These are phyloP conservation scores for Arthrobotrys pseudoclavata DNA, from an alignment of 2,329 filamentous ascomycete species.

Conservation along the genomic window DNA sequence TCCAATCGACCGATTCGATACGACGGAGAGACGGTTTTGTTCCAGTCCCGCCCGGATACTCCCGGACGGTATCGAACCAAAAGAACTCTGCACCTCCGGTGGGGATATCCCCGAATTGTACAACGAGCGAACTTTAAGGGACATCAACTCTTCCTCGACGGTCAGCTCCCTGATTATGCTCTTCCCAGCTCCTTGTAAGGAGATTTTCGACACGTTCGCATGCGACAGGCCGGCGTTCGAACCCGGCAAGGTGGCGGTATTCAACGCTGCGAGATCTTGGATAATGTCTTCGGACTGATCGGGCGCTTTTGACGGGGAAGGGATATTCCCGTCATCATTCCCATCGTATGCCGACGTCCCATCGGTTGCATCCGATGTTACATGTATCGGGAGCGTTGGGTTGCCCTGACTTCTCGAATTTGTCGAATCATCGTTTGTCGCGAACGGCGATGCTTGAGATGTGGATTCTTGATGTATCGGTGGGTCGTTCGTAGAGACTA, in stretches of 20 bases:
- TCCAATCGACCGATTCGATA: slow-evolving; percentile 54
- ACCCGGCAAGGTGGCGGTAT: slow-evolving; percentile 3
- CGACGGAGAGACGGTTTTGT: slow-evolving; percentile 54
- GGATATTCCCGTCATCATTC: not conserved
- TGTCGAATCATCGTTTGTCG: slow-evolving; percentile 8
- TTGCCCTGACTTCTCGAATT: not conserved
- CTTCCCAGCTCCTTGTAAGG: slow-evolving; percentile 45
- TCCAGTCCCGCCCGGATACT: slow-evolving; percentile 60
- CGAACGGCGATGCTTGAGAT: not conserved
- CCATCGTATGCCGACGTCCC: not conserved
- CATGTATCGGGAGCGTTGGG: slow-evolving; percentile 10
- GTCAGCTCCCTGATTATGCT: slow-evolving; percentile 58
- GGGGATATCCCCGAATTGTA: slow-evolving; percentile 62
- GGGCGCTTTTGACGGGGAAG: not conserved
- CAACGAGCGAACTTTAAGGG: slow-evolving; percentile 63
- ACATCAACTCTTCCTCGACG: slow-evolving; percentile 63
- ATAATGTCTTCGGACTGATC: not conserved
- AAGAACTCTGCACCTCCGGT: slow-evolving; percentile 56
- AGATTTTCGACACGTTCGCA: slow-evolving; percentile 45
- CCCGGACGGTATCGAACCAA: slow-evolving; percentile 62
- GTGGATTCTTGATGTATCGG: not conserved
- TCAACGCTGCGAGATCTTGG: not conserved
- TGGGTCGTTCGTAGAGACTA: not conserved
- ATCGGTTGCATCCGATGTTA: not conserved
- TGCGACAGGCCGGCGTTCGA: slow-evolving; percentile 10